Base-by-base conservation (phyloP, 2,329 filamentous ascomycete genomes). In the Emydomyces testavorans region DNA sequence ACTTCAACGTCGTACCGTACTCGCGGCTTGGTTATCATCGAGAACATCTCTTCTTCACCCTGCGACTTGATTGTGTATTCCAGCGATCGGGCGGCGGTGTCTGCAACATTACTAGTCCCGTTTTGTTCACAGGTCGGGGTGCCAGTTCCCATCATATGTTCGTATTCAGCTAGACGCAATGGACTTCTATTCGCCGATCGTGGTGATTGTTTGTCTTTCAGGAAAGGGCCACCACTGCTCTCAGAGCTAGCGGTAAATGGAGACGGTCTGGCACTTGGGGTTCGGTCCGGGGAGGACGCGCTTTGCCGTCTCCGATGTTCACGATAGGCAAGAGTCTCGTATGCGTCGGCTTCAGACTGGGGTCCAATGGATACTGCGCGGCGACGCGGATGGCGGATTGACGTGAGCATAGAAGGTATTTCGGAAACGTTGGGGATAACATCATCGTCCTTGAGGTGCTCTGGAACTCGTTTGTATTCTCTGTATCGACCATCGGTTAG, bases 1-100 rank as follows among this genome's bases (percentile, higher is more conserved):
- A 98, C 90, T 66, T 98, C 92, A n/a, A 96, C 90, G 66, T 98
- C 92, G 61, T 96, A 98, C 57, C 89, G 76, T 51, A 95, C 89
- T 56, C 92, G 79, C 41, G 92, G 88, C 67, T 83, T 86, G 53
- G 88, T 82, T 48, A 96, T 73, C 61, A 76, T 79, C 37, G 81
- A 83, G 65, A 96, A 95, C 64, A 96, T 82, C 62, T 93, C 84
- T 56, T 74, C 76, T 63, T 88, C 82, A 40, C 80, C 80, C 24
- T 64, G 58, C 37, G 66, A 65, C 20, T 41, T 29, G n/a, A 36
- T 8, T 15, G 15, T 23, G n/a, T 46, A 43, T 31, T 43, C 46
- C 35, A 31, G 15, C 16, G 58, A 56, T 4, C 52, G 55, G 13
- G 54, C 53, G 2, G 52, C 52, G n/a, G 51, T 46, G 11, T 53